A percentile compares a stretch with the other conserved stretches of the same genome.
These are phyloP conservation scores for Penicillium glabrum DNA, from an alignment of 2,329 filamentous ascomycete species.

Conservation along the genomic window DNA sequence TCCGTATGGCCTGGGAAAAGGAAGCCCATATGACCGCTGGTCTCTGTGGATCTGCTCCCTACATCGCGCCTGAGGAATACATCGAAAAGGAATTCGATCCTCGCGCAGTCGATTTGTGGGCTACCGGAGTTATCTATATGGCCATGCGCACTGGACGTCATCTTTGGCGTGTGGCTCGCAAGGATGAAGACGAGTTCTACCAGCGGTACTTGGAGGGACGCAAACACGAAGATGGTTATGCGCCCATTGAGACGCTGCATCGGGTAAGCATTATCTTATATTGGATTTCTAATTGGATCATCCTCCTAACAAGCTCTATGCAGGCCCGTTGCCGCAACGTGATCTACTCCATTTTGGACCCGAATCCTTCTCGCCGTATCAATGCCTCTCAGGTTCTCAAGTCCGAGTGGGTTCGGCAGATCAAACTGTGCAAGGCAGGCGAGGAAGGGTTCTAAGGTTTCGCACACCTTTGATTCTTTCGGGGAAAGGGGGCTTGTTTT, in stretches of 20 bases:
- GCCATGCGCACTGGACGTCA: slow-evolving; percentile 96
- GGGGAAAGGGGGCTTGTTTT: background rate
- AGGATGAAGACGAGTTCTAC: slow-evolving; percentile 97
- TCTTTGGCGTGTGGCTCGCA: slow-evolving; percentile 94
- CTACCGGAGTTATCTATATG: slow-evolving; percentile 99
- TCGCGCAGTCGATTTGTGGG: slow-evolving; percentile 96
- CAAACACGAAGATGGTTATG: slow-evolving; percentile 92
- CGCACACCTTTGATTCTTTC: slow-evolving; percentile 2
- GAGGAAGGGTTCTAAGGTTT: slow-evolving; percentile 77
- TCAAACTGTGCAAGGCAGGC: slow-evolving; percentile 93
- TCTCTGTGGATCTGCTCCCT: slow-evolving; percentile 92
- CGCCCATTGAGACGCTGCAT: slow-evolving; percentile 91
- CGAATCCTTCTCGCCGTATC: slow-evolving; percentile 87
- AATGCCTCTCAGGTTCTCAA: slow-evolving; percentile 95
- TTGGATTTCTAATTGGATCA: background rate
- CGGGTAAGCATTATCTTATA: slow-evolving; percentile 64
- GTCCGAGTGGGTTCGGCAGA: slow-evolving; percentile 97
- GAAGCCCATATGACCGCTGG: slow-evolving; percentile 98
- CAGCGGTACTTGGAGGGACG: slow-evolving; percentile 89
- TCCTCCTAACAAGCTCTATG: background rate
- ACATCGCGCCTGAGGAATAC: slow-evolving; percentile 97
- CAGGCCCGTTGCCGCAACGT: slow-evolving; percentile 97
- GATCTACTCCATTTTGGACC: slow-evolving; percentile 97
- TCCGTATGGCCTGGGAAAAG: slow-evolving; percentile 99
- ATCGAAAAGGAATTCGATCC: slow-evolving; percentile 94